Evolutionary conservation across 1,284 basidiomycete genomes (phyloP).

Genomic region (Pseudozyma thailandica): DNA sequence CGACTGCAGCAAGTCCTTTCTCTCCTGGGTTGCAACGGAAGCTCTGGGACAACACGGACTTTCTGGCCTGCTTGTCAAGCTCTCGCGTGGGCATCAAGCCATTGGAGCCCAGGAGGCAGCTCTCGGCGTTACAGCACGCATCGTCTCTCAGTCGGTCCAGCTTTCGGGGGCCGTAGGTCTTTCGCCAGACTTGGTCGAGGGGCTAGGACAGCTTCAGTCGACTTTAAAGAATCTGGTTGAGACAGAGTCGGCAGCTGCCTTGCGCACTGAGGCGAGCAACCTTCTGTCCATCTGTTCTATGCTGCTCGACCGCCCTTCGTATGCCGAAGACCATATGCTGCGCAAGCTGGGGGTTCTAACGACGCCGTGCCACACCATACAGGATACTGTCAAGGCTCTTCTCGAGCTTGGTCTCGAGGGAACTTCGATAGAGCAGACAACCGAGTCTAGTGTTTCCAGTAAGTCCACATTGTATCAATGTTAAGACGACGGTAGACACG

Average conservation of each 20-base stretch:
- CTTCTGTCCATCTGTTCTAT: slow-evolving; percentile 26
- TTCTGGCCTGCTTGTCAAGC: background rate
- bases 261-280: slow-evolving; percentile 22
- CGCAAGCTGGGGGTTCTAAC: slow-evolving; percentile 6
- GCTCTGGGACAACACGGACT: slow-evolving; percentile 4
- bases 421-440: background rate
- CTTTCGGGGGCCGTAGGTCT: background rate
- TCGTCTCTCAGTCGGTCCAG: slow-evolving; percentile 12
- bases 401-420: slow-evolving; percentile 16
- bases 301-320: background rate
- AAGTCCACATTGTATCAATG: slow-evolving; percentile 1
- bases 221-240: slow-evolving; percentile 15
- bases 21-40: background rate
- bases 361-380: background rate
- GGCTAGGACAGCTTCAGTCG: slow-evolving; percentile 5
- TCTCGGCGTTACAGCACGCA: slow-evolving; percentile 13
- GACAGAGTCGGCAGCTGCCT: slow-evolving; percentile 9
- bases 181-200: background rate
- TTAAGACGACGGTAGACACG: background rate
- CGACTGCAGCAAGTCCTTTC: background rate
- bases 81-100: background rate
- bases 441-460: slow-evolving; percentile 12
- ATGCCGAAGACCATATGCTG: background rate
- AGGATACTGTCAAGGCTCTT: slow-evolving; percentile 9
- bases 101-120: slow-evolving; percentile 6